Evolutionary conservation across 1,139 yeast species (phyloP), one percentile per base, ranked within the genome.

Genomic region (Sugiyamaella japonica): DNA sequence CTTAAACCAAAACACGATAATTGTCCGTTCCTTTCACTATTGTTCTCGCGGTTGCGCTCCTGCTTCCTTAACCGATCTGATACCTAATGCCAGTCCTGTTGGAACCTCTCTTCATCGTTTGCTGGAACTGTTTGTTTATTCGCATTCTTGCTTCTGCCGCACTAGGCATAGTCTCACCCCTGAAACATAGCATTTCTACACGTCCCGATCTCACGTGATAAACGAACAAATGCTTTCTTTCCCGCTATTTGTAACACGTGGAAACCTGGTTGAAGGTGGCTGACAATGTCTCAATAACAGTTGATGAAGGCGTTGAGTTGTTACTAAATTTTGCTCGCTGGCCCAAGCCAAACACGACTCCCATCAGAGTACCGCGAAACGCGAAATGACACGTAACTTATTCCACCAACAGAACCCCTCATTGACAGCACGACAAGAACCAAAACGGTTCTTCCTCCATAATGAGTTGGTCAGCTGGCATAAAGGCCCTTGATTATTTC

Each of bases 121-220:
- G 38, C 13, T n/a, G n/a, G 37, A 12, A 13, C 13, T 34, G 34
- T 23, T 40, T 40, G 13, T 23, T 40, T 40, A 40, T 40, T 40
- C 32, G 29, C 44, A 40, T 40, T 40, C 44, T 23, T 40, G 16
- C 20, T 40, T 40, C 44, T n/a, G 38, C 38, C 38, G 38, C 38
- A 34, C 16, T n/a, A 34, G 13, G 13, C 16, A 13, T 13, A 34
- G 44, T 40, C 32, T 40, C 44, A 40, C 44, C 44, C 44, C 44
- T 40, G 44, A 25, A 40, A 40, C 5, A n/a, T n/a, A n/a, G n/a
- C n/a, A n/a, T n/a, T n/a, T 40, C 42, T 6, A 17, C 32, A 10
- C 25, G 16, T 15, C 32, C 44, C 12, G 7, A 16, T 20, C 12
- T 40, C 44, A 40, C 44, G 44, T 40, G 44, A 23, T 9, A 15